Evolutionary conservation across 2,329 filamentous ascomycete genomes (phyloP).

Genomic region (Trichoderma sp.): DNA sequence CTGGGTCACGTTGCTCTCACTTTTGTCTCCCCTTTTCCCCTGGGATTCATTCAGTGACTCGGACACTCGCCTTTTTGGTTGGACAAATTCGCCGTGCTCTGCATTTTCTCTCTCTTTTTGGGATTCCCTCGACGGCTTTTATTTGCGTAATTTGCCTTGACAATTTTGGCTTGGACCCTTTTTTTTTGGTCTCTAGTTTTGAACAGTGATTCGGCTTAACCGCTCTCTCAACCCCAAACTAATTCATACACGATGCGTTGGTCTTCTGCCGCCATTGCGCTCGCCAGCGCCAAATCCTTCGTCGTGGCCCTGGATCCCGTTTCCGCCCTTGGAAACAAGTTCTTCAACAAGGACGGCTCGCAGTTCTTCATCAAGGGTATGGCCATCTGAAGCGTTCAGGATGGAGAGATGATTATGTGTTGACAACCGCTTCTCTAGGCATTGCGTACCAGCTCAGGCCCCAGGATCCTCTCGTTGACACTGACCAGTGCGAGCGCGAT

Average conservation of each 20-base stretch:
- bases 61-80: background rate
- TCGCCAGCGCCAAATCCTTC: slow-evolving; percentile 35
- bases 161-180: background rate
- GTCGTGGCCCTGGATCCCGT: slow-evolving; percentile 48
- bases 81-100: background rate
- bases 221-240: background rate
- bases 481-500: slow-evolving; percentile 74
- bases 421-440: slow-evolving; percentile 45
- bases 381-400: slow-evolving; percentile 8
- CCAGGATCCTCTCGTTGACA: slow-evolving; percentile 73
- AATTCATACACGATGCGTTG: slow-evolving; percentile 37
- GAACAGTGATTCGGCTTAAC: background rate
- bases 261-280: slow-evolving; percentile 34
- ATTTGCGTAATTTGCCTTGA: background rate
- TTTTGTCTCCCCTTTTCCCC: background rate
- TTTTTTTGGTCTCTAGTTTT: background rate
- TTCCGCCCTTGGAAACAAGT: slow-evolving; percentile 69
- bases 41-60: background rate
- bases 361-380: slow-evolving; percentile 84
- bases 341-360: slow-evolving; percentile 76
- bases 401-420: background rate
- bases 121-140: background rate
- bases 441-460: slow-evolving; percentile 66
- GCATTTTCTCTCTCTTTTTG: background rate
- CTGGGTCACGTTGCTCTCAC: slow-evolving; percentile 11